Evolutionary conservation across 805 yeast genomes (phyloP).

Genomic region (Barnettozyma siamensis): DNA sequence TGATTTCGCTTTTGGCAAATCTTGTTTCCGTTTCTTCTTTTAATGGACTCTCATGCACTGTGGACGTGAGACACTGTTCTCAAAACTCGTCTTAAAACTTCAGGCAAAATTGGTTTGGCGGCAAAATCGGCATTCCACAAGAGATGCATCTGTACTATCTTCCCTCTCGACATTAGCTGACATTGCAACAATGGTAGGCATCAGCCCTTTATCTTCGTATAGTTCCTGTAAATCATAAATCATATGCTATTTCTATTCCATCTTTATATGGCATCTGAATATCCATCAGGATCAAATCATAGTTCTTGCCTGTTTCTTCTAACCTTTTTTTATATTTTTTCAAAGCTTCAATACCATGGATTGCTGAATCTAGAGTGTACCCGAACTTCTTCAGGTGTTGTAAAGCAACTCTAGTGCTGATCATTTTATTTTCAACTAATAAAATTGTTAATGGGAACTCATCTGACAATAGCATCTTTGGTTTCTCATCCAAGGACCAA

Average conservation of each 20-base stretch:
- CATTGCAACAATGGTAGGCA: conserved; percentile 92
- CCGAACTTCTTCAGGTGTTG: conserved; percentile 69
- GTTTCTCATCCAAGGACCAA: neutral
- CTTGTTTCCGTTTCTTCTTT: too few species aligned
- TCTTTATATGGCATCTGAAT: conserved; percentile 91
- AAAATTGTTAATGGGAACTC: conserved; percentile 49
- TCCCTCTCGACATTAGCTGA: conserved; percentile 72
- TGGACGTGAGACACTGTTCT: conserved; percentile 6
- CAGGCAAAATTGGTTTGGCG: conserved; percentile 47
- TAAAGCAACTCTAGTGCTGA: conserved; percentile 56
- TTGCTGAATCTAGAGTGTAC: conserved; percentile 55
- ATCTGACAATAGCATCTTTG: conserved; percentile 4
- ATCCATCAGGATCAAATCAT: conserved; percentile 91
- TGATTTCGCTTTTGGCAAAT: too few species aligned
- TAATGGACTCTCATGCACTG: too few species aligned
- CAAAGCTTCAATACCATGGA: conserved; percentile 87
- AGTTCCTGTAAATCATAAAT: conserved; percentile 47
- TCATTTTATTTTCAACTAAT: conserved; percentile 91
- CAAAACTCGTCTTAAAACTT: conserved; percentile 27
- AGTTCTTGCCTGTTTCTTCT: conserved; percentile 43
- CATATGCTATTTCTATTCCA: conserved; percentile 89
- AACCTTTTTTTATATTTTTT: conserved; percentile 81
- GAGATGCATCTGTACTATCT: conserved; percentile 40
- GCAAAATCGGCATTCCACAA: conserved; percentile 50
- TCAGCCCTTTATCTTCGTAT: conserved; percentile 48